Evolutionary conservation across 2,329 filamentous ascomycete genomes (phyloP).

Genomic region (Trichoderma semiorbis): DNA sequence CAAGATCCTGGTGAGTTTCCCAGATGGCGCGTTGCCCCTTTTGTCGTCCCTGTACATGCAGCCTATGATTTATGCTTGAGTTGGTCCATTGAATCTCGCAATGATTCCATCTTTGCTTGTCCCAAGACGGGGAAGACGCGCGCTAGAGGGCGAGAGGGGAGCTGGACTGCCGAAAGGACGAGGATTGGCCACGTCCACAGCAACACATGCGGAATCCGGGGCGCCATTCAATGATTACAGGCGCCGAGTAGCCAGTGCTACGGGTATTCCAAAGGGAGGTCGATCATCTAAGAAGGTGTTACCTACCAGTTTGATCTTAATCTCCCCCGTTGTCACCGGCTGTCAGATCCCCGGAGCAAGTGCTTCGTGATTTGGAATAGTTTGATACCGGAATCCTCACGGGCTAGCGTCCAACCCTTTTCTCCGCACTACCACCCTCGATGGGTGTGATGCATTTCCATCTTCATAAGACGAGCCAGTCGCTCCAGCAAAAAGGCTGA

Average conservation of each 20-base stretch:
- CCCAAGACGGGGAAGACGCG: not conserved
- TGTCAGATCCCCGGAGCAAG: not conserved
- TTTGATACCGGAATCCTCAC: not conserved
- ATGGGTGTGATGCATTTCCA: not conserved
- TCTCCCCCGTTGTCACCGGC: not conserved
- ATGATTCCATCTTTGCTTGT: not conserved
- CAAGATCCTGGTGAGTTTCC: not conserved
- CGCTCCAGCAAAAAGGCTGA: not conserved
- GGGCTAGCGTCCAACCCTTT: not conserved
- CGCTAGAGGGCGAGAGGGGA: not conserved
- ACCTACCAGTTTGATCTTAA: not conserved
- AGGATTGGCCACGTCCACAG: not conserved
- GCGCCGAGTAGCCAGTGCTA: not conserved
- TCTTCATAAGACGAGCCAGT: slow-evolving; percentile 1
- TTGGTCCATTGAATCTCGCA: not conserved
- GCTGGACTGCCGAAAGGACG: not conserved
- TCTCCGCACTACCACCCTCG: not conserved
- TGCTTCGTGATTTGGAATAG: slow-evolving; percentile 15
- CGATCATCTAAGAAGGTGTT: not conserved
- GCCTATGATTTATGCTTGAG: slow-evolving; percentile 4
- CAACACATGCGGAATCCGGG: not conserved
- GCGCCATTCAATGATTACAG: not conserved
- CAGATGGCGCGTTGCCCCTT: slow-evolving; percentile 1
- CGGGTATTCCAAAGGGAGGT: not conserved
- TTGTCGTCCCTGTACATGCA: not conserved